phyloP scores from a whole-genome alignment of 2,329 filamentous ascomycete species.

The Epichloe brachyelytri region DNA sequence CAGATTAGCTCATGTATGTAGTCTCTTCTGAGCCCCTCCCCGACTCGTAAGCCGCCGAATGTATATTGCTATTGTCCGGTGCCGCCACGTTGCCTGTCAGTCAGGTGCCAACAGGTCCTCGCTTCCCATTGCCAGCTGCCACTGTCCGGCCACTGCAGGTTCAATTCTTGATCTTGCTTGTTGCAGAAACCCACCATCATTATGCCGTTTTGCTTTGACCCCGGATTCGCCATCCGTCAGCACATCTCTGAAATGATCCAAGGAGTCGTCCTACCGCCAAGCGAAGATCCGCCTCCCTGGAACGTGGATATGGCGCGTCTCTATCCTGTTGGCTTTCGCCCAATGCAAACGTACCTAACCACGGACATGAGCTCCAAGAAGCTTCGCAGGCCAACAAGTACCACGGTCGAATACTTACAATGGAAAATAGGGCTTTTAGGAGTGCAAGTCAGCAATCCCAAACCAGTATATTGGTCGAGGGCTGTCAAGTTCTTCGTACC shows the following conservation, averaged over 20 bases:
- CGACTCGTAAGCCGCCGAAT: background rate
- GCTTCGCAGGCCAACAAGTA: background rate
- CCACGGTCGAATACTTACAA: constrained; percentile 30
- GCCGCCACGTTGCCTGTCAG: background rate
- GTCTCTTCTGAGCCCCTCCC: background rate
- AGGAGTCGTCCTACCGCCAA: background rate
- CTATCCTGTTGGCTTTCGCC: constrained; percentile 35
- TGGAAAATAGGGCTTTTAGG: constrained; percentile 45
- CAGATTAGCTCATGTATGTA: background rate
- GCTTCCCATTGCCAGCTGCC: background rate
- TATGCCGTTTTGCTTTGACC: too few relatives aligned
- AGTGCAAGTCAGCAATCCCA: background rate
- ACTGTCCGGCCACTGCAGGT: background rate
- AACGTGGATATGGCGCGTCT: background rate
- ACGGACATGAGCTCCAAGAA: background rate
- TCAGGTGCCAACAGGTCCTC: background rate
- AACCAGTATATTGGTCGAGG: background rate
- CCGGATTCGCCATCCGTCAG: too few relatives aligned
- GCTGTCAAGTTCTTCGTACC: constrained; percentile 21
- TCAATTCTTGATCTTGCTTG: too few relatives aligned
- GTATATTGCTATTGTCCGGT: too few relatives aligned
- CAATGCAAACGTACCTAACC: constrained; percentile 48
- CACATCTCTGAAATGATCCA: background rate
- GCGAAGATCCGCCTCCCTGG: background rate
- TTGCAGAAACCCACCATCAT: background rate